phyloP scores from a whole-genome alignment of 225 moss, liverwort and hornwort species.

The Rhytidiadelphus loreus region DNA sequence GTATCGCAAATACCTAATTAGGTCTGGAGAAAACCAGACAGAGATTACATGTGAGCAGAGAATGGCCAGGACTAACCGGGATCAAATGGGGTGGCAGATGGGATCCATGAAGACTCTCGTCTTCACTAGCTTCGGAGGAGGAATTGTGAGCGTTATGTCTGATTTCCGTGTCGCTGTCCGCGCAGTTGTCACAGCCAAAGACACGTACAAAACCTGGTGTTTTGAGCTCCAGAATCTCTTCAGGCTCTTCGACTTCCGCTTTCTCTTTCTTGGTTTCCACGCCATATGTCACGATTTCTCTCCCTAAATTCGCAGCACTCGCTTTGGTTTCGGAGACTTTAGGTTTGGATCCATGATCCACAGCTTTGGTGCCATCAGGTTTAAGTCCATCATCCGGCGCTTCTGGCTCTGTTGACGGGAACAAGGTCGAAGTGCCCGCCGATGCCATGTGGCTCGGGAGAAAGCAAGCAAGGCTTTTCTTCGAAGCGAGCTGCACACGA shows the following conservation, averaged over 20 bases:
- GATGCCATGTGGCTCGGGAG: constrained; percentile 19
- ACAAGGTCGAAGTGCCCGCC: neutral
- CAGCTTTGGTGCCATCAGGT: neutral
- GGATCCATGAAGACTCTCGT: neutral
- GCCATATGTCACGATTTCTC: constrained; percentile 11
- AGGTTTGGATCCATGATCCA: neutral
- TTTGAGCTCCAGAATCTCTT: constrained; percentile 27
- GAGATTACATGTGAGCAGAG: neutral
- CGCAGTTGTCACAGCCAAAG: constrained; percentile 26
- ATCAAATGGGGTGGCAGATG: constrained; percentile 12
- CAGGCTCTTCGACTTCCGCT: neutral
- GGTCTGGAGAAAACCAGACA: neutral
- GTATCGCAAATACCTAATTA: neutral
- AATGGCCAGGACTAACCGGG: constrained; percentile 15
- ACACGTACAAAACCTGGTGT: constrained; percentile 29
- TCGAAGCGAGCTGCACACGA: constrained; percentile 22
- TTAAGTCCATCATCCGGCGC: neutral
- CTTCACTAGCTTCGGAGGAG: constrained; percentile 19
- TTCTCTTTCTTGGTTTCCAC: constrained; percentile 11
- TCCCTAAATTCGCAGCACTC: constrained; percentile 2
- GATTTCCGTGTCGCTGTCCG: constrained; percentile 1
- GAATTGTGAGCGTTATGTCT: neutral
- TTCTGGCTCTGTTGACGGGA: neutral
- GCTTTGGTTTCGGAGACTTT: neutral
- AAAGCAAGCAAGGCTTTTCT: constrained; percentile 18